Percentiles rank a stretch among this genome's conserved stretches.
phyloP scores from a whole-genome alignment of 345 rosid genomes.

The Murraya koenigii region DNA sequence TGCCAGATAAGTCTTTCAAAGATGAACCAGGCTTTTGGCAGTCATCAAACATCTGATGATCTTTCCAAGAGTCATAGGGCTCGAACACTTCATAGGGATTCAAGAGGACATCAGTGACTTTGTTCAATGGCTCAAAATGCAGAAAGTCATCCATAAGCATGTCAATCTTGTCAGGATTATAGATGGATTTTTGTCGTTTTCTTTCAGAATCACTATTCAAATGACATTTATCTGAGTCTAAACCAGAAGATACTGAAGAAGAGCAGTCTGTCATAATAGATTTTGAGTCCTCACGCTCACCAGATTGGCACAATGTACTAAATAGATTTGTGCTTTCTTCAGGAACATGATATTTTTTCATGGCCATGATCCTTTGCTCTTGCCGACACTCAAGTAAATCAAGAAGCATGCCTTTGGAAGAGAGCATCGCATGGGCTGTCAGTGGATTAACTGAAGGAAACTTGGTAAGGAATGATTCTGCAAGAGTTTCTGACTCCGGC shows the following conservation, averaged over 20 bases:
- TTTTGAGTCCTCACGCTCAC: conserved; percentile 88
- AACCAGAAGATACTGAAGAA: conserved; percentile 81
- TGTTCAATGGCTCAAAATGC: conserved; percentile 36
- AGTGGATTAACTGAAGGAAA: conserved; percentile 91
- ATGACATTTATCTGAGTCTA: conserved; percentile 53
- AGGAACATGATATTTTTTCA: conserved; percentile 58
- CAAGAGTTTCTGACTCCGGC: conserved; percentile 87
- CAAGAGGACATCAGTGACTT: conserved; percentile 30
- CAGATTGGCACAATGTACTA: conserved; percentile 63
- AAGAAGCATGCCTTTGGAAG: conserved; percentile 52
- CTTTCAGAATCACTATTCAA: conserved; percentile 38
- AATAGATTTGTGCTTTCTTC: conserved; percentile 70
- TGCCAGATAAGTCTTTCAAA: conserved; percentile 34
- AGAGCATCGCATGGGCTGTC: conserved; percentile 78
- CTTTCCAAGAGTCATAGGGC: conserved; percentile 40
- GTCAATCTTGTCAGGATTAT: conserved; percentile 30
- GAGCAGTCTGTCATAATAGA: conserved; percentile 91
- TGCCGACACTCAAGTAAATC: conserved; percentile 68
- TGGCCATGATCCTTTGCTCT: conserved; percentile 46
- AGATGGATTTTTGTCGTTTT: conserved; percentile 34
- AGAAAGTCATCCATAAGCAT: conserved; percentile 36
- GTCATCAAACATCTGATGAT: conserved; percentile 34
- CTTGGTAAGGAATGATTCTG: conserved; percentile 81
- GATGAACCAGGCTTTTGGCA: conserved; percentile 32
- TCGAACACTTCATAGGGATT: conserved; percentile 35